Percentiles rank a stretch among this genome's conserved stretches.
Evolutionary conservation across 148 eudicot species (phyloP).

Genomic region (Rhododendron mucronatum): DNA sequence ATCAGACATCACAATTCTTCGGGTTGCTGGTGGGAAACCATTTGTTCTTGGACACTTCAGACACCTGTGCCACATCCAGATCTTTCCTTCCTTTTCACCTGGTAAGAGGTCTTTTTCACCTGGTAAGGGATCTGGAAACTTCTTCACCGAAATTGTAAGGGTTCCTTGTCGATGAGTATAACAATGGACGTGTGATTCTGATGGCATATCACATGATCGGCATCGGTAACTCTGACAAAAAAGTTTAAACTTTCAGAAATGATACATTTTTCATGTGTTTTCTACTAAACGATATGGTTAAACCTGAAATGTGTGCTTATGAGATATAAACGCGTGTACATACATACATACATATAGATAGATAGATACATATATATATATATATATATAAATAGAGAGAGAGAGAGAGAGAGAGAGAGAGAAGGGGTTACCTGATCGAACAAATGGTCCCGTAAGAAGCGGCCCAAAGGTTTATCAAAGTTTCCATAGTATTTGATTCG

Average conservation of each 20-base stretch:
- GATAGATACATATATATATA: too few relatives aligned
- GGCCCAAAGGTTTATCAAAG: slow-evolving; percentile 91
- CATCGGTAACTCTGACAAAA: slow-evolving; percentile 61
- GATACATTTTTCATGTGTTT: slow-evolving; percentile 12
- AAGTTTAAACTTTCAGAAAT: not conserved
- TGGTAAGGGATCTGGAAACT: slow-evolving; percentile 61
- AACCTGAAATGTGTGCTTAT: not conserved
- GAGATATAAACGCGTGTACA: not conserved
- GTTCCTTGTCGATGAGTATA: slow-evolving; percentile 96
- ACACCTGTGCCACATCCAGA: slow-evolving; percentile 99
- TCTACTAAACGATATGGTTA: not conserved
- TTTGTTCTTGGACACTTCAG: slow-evolving; percentile 69
- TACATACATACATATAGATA: too few relatives aligned
- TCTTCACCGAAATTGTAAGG: slow-evolving; percentile 92
- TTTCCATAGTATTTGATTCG: slow-evolving; percentile 92
- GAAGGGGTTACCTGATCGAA: slow-evolving; percentile 65
- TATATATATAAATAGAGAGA: not conserved
- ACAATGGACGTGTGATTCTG: slow-evolving; percentile 96
- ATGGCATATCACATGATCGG: slow-evolving; percentile 73
- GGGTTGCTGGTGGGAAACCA: slow-evolving; percentile 90
- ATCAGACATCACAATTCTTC: slow-evolving; percentile 93
- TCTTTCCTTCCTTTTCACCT: slow-evolving; percentile 87
- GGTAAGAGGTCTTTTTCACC: slow-evolving; percentile 74
- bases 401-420: not conserved
- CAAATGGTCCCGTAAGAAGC: slow-evolving; percentile 82